Base-by-base conservation (phyloP, 202 grass and related monocot genomes). In the Cymbopogon flexuosus region DNA sequence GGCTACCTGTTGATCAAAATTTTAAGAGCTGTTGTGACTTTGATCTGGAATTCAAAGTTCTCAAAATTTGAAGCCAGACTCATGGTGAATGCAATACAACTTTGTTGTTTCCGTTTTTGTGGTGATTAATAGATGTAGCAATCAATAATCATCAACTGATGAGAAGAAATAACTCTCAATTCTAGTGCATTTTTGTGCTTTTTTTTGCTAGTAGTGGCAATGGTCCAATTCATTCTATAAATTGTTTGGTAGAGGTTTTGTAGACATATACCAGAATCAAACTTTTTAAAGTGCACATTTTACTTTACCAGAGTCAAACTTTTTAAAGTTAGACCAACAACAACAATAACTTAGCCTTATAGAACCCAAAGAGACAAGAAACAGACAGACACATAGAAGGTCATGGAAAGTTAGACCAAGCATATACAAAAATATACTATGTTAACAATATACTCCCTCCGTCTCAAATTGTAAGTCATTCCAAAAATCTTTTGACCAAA, bases 161-260 rank as follows among this genome's bases (percentile, higher is more conserved):
- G 66, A 65, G 35, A 63, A 71, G 4, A 85, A 76, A 72, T 66
- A 72, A 15, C 10, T 65, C 22, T 7, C 23, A 65, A 59, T 41
- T 31, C 43, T 39, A 42, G 54, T 37, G 67, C 65, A 86, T 19
- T 57, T 79, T 31, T 33, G 31, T 33, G 31, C 31, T 33, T 33
- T 33, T 33, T 24, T 80, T 24, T 22, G 15, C 10, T 78, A 56
- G 46, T 56, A 79, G 23, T 22, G 7, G 33, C 45, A 67, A 54
- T 23, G 15, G 2, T 40, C 47, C 33, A 2, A 36, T 21, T 22
- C 14, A 51, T 82, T 78, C 7, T 83, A 39, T 78, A 58, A 27
- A 69, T 72, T 78, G 9, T 9, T 77, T 82, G 65, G 65, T 46
- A 80, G 11, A 30, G 35, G 34, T 66, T 63, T 72, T 85, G 23